phyloP scores from a whole-genome alignment of 495 filamentous ascomycete species.

The Trichoderma erinaceum region DNA sequence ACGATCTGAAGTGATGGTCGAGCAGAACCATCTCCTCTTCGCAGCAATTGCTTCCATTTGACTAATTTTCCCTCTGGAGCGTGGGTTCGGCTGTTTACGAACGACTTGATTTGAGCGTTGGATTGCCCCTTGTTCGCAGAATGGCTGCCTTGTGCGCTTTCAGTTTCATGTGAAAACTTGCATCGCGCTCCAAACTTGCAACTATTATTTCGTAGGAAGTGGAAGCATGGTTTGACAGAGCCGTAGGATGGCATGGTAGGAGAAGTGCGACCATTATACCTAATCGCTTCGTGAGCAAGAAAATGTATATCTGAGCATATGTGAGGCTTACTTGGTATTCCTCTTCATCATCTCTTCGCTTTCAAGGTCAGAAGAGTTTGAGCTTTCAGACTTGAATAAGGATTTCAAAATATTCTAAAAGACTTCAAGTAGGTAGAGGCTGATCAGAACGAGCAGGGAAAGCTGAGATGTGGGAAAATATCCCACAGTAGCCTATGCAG shows the following conservation, averaged over 20 bases:
- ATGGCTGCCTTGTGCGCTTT: background rate
- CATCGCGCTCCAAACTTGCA: slow-evolving; percentile 8
- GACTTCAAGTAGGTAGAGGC: too few relatives aligned
- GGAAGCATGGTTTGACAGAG: background rate
- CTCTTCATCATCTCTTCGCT: too few relatives aligned
- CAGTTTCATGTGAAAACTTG: background rate
- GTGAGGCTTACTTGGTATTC: too few relatives aligned
- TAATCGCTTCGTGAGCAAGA: background rate
- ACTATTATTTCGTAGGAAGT: slow-evolving; percentile 1
- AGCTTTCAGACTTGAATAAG: too few relatives aligned
- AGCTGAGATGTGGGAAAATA: too few relatives aligned
- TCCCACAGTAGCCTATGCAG: too few relatives aligned
- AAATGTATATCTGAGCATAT: background rate
- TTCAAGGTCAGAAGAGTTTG: too few relatives aligned
- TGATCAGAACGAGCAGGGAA: too few relatives aligned
- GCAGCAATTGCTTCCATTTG: slow-evolving; percentile 12
- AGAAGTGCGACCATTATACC: background rate
- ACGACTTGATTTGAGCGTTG: background rate
- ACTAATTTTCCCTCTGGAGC: background rate
- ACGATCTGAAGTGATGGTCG: background rate
- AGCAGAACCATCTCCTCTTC: background rate
- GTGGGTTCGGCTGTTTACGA: background rate
- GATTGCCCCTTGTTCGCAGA: background rate
- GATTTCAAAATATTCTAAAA: too few relatives aligned
- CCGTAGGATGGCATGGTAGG: background rate